Evolutionary conservation across 768 basidiomycete genomes (phyloP), one percentile per base, ranked within the genome.

Genomic region (Clavulina sp.): DNA sequence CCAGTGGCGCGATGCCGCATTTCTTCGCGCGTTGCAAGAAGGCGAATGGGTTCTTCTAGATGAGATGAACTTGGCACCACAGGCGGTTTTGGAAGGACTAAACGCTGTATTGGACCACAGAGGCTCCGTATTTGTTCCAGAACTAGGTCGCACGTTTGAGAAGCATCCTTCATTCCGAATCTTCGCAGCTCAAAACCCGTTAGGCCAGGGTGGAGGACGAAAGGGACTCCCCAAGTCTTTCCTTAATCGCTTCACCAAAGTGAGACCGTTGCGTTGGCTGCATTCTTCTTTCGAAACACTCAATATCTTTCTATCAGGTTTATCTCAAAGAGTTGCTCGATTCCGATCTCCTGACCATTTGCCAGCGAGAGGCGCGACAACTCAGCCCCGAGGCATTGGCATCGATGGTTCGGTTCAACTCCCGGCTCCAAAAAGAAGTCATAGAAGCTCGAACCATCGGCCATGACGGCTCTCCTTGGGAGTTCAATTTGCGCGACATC

Each of bases 61-160:
- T 61, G 95, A 99, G 64, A 97, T 99, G 95, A 99, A 99, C 61
- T 73, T 99, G 34, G 93, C 93, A 0, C 87, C 93, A 29, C 93
- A 99, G 61, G 81, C 95, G 0, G 82, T 99, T 3, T 76, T 99
- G 1, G 95, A 99, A 67, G 95, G 95, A 28, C 75, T 99, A 36
- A 99, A 99, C 61, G 89, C 95, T 1, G 78, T 93, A 6, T 68
- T 99, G 29, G 95, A 99, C 64, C 93, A 97, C 65, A 80, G 95
- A 49, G 93, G 95, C 28, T 78, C 81, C 1, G 88, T 95, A 24
- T 97, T 81, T 64, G 82, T 99, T 38, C 95, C 95, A 2, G 95
- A 97, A 62, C 76, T 99, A 7, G 86, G 84, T 41, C 80, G 85
- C 49, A 80, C 84, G 6, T 99, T 97, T 66, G 67, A 66, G 46